Percentiles rank a stretch among this genome's conserved stretches.
phyloP scores from a whole-genome alignment of 768 basidiomycete species.

The Austroboletus eburneus region DNA sequence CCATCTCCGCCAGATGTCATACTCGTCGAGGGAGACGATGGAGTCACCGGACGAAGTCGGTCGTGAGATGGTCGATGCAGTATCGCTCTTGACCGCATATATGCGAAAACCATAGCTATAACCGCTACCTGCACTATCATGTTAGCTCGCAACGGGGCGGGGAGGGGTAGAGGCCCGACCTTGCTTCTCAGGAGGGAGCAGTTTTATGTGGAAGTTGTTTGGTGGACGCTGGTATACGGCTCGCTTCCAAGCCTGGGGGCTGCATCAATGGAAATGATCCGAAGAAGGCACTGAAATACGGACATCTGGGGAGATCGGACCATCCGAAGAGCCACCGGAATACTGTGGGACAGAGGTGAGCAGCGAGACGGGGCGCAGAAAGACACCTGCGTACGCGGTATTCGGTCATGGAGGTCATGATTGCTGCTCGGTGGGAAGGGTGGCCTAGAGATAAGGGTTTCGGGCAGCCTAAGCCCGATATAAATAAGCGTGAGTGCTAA shows the following conservation, averaged over 20 bases:
- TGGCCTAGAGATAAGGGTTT: too few species aligned
- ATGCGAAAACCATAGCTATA: constrained; percentile 64
- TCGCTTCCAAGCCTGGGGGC: constrained; percentile 52
- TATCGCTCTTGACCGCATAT: constrained; percentile 37
- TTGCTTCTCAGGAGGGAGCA: constrained; percentile 55
- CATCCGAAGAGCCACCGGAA: neutral
- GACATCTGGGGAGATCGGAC: constrained; percentile 24
- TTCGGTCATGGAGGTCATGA: constrained; percentile 4
- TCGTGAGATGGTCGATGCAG: constrained; percentile 23
- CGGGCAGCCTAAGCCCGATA: too few species aligned
- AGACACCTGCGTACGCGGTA: constrained; percentile 11
- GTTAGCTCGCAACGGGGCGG: too few species aligned
- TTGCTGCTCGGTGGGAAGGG: neutral
- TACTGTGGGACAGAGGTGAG: constrained; percentile 9
- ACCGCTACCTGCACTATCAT: constrained; percentile 39
- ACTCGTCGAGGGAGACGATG: constrained; percentile 39
- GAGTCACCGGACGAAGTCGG: constrained; percentile 36
- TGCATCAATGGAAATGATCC: neutral
- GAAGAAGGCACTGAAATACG: constrained; percentile 6
- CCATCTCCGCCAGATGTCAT: constrained; percentile 78
- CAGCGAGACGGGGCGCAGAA: neutral
- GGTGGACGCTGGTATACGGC: constrained; percentile 61
- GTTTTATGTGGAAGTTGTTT: constrained; percentile 52
- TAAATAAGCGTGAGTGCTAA: constrained; percentile 1
- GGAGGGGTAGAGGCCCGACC: constrained; percentile 39